A percentile compares a stretch with the other conserved stretches of the same genome.
phyloP scores from a whole-genome alignment of 2,329 filamentous ascomycete genomes.

The Sclerotinia subarctica region DNA sequence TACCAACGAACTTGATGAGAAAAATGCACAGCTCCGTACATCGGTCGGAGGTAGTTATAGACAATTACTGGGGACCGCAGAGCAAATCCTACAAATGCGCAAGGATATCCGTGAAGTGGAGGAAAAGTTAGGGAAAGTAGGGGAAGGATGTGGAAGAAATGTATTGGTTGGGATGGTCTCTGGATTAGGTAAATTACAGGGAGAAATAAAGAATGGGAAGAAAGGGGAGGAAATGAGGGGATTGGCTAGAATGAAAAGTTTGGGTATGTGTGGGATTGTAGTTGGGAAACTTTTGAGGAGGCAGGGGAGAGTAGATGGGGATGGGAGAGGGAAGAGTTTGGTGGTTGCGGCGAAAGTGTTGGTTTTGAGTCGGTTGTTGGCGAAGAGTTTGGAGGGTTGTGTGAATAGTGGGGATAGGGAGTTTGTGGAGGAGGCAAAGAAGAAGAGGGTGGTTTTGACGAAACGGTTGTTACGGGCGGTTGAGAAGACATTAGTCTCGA shows the following conservation, averaged over 20 bases:
- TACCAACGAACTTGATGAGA: conserved; percentile 59
- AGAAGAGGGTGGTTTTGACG: conserved; percentile 59
- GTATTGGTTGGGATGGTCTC: conserved; percentile 64
- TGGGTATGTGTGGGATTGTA: conserved; percentile 51
- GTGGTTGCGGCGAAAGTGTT: conserved; percentile 66
- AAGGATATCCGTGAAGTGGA: conserved; percentile 73
- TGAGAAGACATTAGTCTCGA: conserved; percentile 64
- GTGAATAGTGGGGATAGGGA: conserved; percentile 44
- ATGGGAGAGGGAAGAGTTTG: conserved; percentile 42
- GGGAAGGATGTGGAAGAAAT: conserved; percentile 70
- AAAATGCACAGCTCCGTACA: conserved; percentile 58
- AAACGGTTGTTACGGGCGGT: conserved; percentile 64
- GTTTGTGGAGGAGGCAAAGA: conserved; percentile 57
- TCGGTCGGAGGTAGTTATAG: conserved; percentile 72
- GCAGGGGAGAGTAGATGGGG: conserved; percentile 31
- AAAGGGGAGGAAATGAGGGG: conserved; percentile 32
- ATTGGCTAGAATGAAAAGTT: conserved; percentile 47
- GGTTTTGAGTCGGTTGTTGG: conserved; percentile 70
- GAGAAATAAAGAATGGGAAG: conserved; percentile 32
- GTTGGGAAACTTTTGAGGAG: conserved; percentile 49
- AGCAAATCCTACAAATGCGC: conserved; percentile 91
- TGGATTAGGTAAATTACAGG: conserved; percentile 52
- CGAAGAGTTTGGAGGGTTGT: conserved; percentile 65
- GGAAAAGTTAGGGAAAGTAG: conserved; percentile 66
- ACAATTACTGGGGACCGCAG: conserved; percentile 85